These are phyloP conservation scores for Hypocreales sp. DNA, from an alignment of 2,329 filamentous ascomycete species.

Conservation along the genomic window DNA sequence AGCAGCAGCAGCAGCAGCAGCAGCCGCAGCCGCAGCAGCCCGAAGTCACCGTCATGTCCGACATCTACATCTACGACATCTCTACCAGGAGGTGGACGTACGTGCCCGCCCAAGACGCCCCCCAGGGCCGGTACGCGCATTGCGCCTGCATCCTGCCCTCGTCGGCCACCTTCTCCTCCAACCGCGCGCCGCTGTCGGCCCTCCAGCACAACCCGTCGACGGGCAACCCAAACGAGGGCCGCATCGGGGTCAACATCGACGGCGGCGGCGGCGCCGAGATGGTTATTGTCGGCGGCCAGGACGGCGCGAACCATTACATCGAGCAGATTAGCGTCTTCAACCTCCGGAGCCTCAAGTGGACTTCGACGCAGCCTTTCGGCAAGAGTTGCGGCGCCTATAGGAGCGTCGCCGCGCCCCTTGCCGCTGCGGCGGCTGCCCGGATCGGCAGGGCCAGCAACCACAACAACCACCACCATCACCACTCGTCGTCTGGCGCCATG, in stretches of 20 bases:
- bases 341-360: slow-evolving; percentile 88
- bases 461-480: slow-evolving; percentile 24
- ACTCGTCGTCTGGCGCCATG: no score
- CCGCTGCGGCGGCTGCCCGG: slow-evolving; percentile 45
- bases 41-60: slow-evolving; percentile 93
- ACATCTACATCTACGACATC: slow-evolving; percentile 91
- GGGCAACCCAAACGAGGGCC: slow-evolving; percentile 71
- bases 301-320: slow-evolving; percentile 96
- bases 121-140: slow-evolving; percentile 90
- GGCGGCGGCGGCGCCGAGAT: slow-evolving; percentile 89
- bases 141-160: slow-evolving; percentile 88
- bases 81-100: slow-evolving; percentile 71
- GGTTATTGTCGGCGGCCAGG: slow-evolving; percentile 92
- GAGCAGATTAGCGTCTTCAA: slow-evolving; percentile 99
- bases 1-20: no score
- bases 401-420: slow-evolving; percentile 80
- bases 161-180: slow-evolving; percentile 71
- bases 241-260: slow-evolving; percentile 77
- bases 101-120: slow-evolving; percentile 63
- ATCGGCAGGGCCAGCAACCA: slow-evolving; percentile 46
- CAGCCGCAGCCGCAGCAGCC: no score
- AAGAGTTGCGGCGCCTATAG: slow-evolving; percentile 94
- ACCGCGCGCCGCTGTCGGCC: slow-evolving; percentile 69
- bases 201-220: slow-evolving; percentile 80
- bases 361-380: slow-evolving; percentile 69